Conservation (phyloP, 1,139 yeast species). For the Yamadazyma triangularis region DNA sequence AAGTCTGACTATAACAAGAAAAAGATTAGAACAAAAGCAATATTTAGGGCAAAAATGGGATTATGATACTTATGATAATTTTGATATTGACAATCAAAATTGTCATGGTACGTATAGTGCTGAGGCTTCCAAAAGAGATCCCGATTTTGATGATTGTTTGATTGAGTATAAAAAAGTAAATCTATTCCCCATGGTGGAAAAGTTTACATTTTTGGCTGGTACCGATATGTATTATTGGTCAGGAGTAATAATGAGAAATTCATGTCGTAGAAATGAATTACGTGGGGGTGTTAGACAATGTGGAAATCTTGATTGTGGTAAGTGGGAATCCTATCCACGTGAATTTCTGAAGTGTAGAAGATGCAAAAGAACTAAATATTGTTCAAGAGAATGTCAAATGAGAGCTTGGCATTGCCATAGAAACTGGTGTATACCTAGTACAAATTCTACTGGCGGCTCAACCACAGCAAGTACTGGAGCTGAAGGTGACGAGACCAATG, state of each 20-base stretch:
- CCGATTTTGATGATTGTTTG: slow-evolving; percentile 45
- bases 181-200: slow-evolving; percentile 86
- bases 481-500: slow-evolving; percentile 1
- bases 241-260: slow-evolving; percentile 92
- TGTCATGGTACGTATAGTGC: slow-evolving; percentile 23
- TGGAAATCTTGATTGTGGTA: slow-evolving; percentile 91
- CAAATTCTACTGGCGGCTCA: slow-evolving; percentile 7
- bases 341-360: slow-evolving; percentile 94
- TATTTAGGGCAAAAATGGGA: slow-evolving; percentile 36
- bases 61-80: slow-evolving; percentile 57
- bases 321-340: slow-evolving; percentile 87
- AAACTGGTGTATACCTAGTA: slow-evolving; percentile 80
- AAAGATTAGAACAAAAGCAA: slow-evolving; percentile 29
- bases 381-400: slow-evolving; percentile 88
- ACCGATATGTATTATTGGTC: slow-evolving; percentile 94
- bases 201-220: slow-evolving; percentile 70
- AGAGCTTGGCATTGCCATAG: slow-evolving; percentile 91
- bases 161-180: slow-evolving; percentile 57
- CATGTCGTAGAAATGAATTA: slow-evolving; percentile 84
- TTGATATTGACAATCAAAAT: slow-evolving; percentile 43
- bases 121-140: slow-evolving; percentile 16
- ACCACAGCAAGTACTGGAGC: neutral
- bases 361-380: slow-evolving; percentile 91
- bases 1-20: slow-evolving; percentile 26
- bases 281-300: slow-evolving; percentile 93